Conservation (phyloP, 441 rosid genomes). For the Populus trichocarpa region DNA sequence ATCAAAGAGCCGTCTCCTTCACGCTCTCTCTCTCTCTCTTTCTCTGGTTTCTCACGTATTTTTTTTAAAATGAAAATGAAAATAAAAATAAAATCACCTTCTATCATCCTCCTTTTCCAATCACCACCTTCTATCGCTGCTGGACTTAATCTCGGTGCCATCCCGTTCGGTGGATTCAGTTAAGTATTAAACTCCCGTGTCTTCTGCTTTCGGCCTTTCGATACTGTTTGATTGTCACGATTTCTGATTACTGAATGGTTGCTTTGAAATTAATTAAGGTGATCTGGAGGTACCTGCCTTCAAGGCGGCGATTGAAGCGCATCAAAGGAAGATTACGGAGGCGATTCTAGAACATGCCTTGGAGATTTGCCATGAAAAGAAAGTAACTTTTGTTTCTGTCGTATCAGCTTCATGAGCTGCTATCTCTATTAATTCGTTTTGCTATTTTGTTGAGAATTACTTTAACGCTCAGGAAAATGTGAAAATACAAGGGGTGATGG, state of each 20-base stretch:
- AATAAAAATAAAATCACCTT: slow-evolving; percentile 21
- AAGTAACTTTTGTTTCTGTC: slow-evolving; percentile 17
- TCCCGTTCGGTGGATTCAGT: slow-evolving; percentile 97
- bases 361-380: slow-evolving; percentile 50
- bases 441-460: background rate
- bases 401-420: background rate
- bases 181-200: slow-evolving; percentile 8
- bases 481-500: slow-evolving; percentile 66
- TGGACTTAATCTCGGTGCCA: slow-evolving; percentile 77
- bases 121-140: slow-evolving; percentile 67
- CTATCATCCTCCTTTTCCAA: slow-evolving; percentile 66
- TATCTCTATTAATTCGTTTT: background rate
- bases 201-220: background rate
- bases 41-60: too few relatives aligned
- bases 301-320: slow-evolving; percentile 75
- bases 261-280: slow-evolving; percentile 29
- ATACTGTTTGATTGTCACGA: background rate
- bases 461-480: slow-evolving; percentile 47
- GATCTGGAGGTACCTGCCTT: slow-evolving; percentile 84
- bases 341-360: slow-evolving; percentile 53
- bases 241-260: background rate
- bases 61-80: background rate
- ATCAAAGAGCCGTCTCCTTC: too few relatives aligned
- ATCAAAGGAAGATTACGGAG: slow-evolving; percentile 67
- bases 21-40: too few relatives aligned